phyloP scores from a whole-genome alignment of 345 rosid species.

The Gossypium stocksii region DNA sequence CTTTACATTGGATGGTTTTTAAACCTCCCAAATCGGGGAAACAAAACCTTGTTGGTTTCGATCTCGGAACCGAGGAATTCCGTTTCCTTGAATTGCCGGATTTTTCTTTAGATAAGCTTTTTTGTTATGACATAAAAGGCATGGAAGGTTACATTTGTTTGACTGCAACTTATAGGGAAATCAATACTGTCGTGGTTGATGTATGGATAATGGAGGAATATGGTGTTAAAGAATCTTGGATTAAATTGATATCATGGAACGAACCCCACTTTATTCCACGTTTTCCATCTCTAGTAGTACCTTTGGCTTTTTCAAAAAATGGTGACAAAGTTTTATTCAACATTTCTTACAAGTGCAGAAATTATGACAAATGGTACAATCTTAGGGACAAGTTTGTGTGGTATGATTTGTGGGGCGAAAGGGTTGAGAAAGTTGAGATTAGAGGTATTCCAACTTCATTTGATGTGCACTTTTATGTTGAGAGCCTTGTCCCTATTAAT shows the following conservation, averaged over 20 bases:
- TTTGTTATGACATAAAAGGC: conserved; percentile 27
- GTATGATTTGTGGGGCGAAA: background rate
- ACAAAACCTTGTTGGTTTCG: conserved; percentile 9
- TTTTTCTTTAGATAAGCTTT: background rate
- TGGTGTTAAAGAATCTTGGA: background rate
- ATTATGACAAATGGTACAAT: too few relatives aligned
- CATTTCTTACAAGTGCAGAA: too few relatives aligned
- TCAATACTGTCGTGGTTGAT: background rate
- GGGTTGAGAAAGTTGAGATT: background rate
- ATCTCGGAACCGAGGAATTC: background rate
- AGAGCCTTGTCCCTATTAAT: background rate
- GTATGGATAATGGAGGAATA: conserved; percentile 1
- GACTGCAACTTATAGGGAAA: conserved; percentile 4
- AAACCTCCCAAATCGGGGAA: conserved; percentile 27
- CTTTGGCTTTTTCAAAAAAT: background rate
- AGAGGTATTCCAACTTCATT: background rate
- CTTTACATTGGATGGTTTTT: conserved; percentile 40
- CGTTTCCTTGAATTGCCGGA: conserved; percentile 25
- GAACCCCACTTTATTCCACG: background rate
- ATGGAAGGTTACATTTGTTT: conserved; percentile 27
- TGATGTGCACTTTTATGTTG: background rate
- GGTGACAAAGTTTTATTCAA: conserved; percentile 2
- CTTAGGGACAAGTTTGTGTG: background rate
- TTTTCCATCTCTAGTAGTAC: background rate
- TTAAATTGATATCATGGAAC: background rate